A percentile compares a stretch with the other conserved stretches of the same genome.
phyloP scores from a whole-genome alignment of 208 protist genomes.

The Strigomonas culicis region DNA sequence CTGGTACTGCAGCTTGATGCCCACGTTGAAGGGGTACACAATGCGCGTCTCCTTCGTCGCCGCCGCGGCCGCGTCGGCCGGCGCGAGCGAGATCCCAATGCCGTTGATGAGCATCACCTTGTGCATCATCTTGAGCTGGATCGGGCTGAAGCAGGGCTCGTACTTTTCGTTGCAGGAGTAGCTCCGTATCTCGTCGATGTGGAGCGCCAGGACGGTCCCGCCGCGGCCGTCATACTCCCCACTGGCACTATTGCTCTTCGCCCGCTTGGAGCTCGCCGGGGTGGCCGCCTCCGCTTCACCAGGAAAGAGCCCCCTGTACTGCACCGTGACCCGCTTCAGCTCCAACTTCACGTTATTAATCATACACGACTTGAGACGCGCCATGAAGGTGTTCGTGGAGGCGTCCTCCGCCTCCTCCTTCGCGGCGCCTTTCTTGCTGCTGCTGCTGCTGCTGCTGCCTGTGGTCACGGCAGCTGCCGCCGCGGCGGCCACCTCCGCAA shows the following conservation, averaged over 20 bases:
- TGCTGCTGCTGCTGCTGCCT: neutral
- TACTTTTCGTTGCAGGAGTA: conserved; percentile 57
- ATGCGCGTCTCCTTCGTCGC: conserved; percentile 2
- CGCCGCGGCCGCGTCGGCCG: neutral
- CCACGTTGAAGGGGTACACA: conserved; percentile 20
- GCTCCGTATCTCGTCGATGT: conserved; percentile 37
- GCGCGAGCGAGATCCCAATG: conserved; percentile 25
- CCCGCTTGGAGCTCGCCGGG: neutral
- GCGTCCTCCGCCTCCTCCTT: conserved; percentile 7
- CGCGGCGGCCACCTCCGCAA: conserved; percentile 2
- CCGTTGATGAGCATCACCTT: conserved; percentile 52
- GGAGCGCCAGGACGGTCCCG: conserved; percentile 19
- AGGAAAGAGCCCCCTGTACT: conserved; percentile 29
- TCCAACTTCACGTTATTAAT: conserved; percentile 76
- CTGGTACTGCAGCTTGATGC: conserved; percentile 38
- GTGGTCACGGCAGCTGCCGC: neutral
- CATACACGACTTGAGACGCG: conserved; percentile 70
- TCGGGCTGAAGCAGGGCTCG: conserved; percentile 37
- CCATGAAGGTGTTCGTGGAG: conserved; percentile 53
- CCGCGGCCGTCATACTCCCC: neutral
- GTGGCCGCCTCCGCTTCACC: neutral
- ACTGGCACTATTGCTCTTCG: neutral
- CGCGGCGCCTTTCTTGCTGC: neutral
- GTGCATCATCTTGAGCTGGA: conserved; percentile 34
- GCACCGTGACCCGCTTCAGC: conserved; percentile 42